Conservation (phyloP, 768 basidiomycete species). For the Podaxis sp. region DNA sequence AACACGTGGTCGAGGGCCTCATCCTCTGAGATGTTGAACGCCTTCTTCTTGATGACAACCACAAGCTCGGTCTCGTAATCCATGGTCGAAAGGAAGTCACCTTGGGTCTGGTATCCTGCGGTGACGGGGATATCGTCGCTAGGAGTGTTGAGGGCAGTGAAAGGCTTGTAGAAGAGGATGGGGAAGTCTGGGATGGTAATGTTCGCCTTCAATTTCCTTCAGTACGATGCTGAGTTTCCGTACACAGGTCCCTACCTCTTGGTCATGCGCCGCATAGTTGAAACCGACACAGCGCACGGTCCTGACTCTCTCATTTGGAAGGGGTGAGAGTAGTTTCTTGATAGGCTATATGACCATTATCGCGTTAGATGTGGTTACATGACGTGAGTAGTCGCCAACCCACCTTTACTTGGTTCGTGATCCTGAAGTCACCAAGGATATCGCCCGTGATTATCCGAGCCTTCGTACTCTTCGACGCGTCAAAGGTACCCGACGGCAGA, state of each 20-base stretch:
- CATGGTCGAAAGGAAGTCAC: constrained; percentile 40
- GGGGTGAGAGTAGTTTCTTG: constrained; percentile 33
- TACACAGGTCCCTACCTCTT: constrained; percentile 23
- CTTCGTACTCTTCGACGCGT: constrained; percentile 32
- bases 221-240: neutral
- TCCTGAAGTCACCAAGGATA: constrained; percentile 34
- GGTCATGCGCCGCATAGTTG: constrained; percentile 35
- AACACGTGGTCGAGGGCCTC: constrained; percentile 42
- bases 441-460: constrained; percentile 35
- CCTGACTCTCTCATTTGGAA: constrained; percentile 31
- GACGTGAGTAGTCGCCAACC: neutral
- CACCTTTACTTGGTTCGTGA: constrained; percentile 37
- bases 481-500: constrained; percentile 27
- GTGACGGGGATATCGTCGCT: constrained; percentile 35
- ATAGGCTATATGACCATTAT: constrained; percentile 25
- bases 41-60: constrained; percentile 40
- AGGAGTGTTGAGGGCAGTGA: constrained; percentile 35
- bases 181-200: constrained; percentile 35
- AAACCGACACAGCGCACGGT: constrained; percentile 38
- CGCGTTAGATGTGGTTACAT: neutral
- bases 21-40: constrained; percentile 42
- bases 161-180: constrained; percentile 37
- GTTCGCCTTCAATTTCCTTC: constrained; percentile 25
- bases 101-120: constrained; percentile 38
- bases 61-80: constrained; percentile 44